Base-by-base conservation (phyloP, 2,329 filamentous ascomycete species). In the Chalaropsis thielavioides region DNA sequence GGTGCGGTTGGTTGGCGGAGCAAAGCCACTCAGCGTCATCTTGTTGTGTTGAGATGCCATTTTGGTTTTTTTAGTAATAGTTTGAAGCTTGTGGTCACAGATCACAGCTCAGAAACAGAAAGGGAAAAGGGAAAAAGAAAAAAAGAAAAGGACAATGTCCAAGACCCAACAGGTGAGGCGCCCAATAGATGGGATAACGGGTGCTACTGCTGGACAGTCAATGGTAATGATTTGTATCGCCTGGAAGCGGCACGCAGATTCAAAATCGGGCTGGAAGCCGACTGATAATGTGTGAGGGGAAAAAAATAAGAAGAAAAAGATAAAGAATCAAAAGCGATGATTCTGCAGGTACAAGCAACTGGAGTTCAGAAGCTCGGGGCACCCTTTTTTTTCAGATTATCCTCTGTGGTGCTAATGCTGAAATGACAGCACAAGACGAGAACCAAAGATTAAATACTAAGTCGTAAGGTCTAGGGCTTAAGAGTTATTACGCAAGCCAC, bases 11-110 rank as follows among this genome's bases (percentile, higher is more conserved):
- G 83, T 81, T 74, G 84, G 76, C 75, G 87, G 85, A 67, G 85
- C 81, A 70, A 89, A 83, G 76, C 90, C 92, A 78, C 89, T 89
- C 76, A 94, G 84, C 74, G 87, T 87, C 80, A 94, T 46, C 40
- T 63, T 67, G 38, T 59, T 51, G 38, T 59, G 64, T 54, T 65
- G 64, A 41, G 64, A 61, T 17, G 64, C 60, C 64, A 65, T 65
- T 17, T 56, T 62, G 19, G n/a, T n/a, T 62, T 54, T 3, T 51
- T 27, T 27, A 40, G 43, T 43, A 19, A 35, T 44, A 64, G 46
- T 61, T 65, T 64, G 44, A 58, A 58, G 49, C 56, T 61, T 61
- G 61, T 59, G 41, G 27, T 40, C 62, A 58, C 63, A 65, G 62
- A 60, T 46, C 44, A 65, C 43, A 67, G 54, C 46, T 51, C 24